A percentile compares a stretch with the other conserved stretches of the same genome.
Evolutionary conservation across 2,329 filamentous ascomycete genomes (phyloP).

Genomic region (Talaromyces verruculosus): DNA sequence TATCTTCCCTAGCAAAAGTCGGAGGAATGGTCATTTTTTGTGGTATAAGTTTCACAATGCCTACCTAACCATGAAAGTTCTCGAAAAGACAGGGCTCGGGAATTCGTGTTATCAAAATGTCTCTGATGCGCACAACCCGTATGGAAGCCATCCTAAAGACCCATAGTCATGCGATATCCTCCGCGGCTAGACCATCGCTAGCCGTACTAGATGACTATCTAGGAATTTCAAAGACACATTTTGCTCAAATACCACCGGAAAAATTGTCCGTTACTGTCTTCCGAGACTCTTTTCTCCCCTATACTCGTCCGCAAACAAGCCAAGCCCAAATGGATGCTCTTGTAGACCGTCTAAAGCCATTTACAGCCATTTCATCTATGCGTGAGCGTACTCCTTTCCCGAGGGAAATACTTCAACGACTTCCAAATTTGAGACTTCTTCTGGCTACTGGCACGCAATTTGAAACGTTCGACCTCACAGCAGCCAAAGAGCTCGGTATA

Average conservation of each 20-base stretch:
- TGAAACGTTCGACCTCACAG: not conserved
- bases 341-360: not conserved
- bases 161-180: not conserved
- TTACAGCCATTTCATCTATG: not conserved
- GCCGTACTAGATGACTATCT: slow-evolving; percentile 70
- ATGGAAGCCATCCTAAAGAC: not conserved
- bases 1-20: not conserved
- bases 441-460: not conserved
- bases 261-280: slow-evolving; percentile 1
- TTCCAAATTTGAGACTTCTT: not conserved
- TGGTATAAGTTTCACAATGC: not conserved
- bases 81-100: not conserved
- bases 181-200: slow-evolving; percentile 46
- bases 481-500: not conserved
- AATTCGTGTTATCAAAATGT: not conserved
- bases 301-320: slow-evolving; percentile 35
- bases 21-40: not conserved
- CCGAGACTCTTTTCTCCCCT: not conserved
- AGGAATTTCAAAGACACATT: slow-evolving; percentile 54
- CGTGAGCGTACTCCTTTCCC: not conserved
- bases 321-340: slow-evolving; percentile 44
- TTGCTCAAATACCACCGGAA: slow-evolving; percentile 50
- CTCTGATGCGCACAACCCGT: not conserved
- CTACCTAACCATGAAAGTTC: not conserved
- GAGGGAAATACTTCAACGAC: not conserved